Base-by-base conservation (phyloP, 1,139 yeast genomes). In the Geotrichum candidum region DNA sequence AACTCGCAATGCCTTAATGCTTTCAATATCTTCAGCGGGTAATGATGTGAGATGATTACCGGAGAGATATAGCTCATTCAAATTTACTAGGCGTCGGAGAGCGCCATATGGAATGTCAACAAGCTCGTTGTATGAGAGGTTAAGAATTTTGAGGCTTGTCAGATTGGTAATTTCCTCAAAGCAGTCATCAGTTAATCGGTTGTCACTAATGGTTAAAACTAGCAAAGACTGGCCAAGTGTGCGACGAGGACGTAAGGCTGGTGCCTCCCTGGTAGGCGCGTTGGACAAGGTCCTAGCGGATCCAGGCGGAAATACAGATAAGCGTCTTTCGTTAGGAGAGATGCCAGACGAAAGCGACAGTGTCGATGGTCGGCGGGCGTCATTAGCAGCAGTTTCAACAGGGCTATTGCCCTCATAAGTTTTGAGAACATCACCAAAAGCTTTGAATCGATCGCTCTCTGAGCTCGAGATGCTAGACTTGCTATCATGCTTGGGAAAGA, bases 1-100 rank as follows among this genome's bases (percentile, higher is more conserved):
- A 0, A 86, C 81, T 61, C 82, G 80, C 68, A 94, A 78, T 10
- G 82, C 77, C 25, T 79, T 78, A 68, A 91, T 78, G 18, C 76
- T 76, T 63, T 86, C 94, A 56, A 90, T 80, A 67, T 90, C 96
- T 69, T 94, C 99, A 25, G 91, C 87, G 0, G 98, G 96, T 57
- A 94, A 77, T 4, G 88, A 83, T 0, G 89, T 81, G 50, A 94
- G 76, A 61, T 85, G 84, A 70, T 94, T 94, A 56, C 99, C 99
- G 0, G 96, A 87, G 53, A 94, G 72, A 69, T 83, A 90, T 15
- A 94, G 77, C 65, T 86, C 91, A 3, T 81, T 81, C 65, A 94
- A 76, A 50, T 79, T 77, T 0, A 79, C 76, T 65, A 90, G 76
- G 57, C 87, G 80, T 55, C 86, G 75, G 29, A 88, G 74, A 0